Percentiles rank a stretch among this genome's conserved stretches.
phyloP scores from a whole-genome alignment of 2,329 filamentous ascomycete species.

The Apiospora rasikravindrae region DNA sequence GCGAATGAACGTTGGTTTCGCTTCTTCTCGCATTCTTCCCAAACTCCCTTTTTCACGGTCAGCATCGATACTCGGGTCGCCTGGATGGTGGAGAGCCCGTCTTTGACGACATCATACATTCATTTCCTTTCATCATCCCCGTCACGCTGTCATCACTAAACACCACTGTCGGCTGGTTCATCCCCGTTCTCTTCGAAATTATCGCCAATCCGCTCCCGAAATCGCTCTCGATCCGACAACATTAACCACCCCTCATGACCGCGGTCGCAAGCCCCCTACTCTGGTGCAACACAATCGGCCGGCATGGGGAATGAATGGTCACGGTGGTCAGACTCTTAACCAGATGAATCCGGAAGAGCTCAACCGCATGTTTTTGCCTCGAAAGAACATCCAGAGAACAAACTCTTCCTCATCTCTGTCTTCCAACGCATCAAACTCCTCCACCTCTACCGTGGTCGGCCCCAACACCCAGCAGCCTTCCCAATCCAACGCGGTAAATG shows the following conservation, averaged over 20 bases:
- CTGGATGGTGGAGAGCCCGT: conserved; percentile 29
- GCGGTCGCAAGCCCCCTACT: conserved; percentile 70
- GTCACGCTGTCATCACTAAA: conserved; percentile 26
- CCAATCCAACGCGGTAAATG: conserved; percentile 43
- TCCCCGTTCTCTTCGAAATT: conserved; percentile 5
- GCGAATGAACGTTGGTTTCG: conserved; percentile 14
- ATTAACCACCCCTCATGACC: conserved; percentile 57
- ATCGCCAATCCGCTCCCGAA: background rate
- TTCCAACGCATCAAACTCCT: conserved; percentile 63
- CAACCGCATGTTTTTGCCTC: conserved; percentile 86
- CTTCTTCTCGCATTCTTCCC: conserved; percentile 17
- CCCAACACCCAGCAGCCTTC: conserved; percentile 8
- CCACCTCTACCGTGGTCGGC: conserved; percentile 61
- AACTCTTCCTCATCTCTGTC: conserved; percentile 92
- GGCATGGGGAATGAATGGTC: conserved; percentile 68
- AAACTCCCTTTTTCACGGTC: conserved; percentile 6
- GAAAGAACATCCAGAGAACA: conserved; percentile 83
- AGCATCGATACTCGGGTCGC: conserved; percentile 25
- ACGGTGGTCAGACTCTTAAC: conserved; percentile 51
- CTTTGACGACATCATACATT: conserved; percentile 15
- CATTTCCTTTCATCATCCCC: conserved; percentile 21
- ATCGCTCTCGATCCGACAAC: conserved; percentile 24
- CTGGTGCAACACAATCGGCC: conserved; percentile 68
- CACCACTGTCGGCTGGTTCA: background rate
- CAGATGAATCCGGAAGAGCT: conserved; percentile 84